These are phyloP conservation scores for Phlebiopsis flavidoalba DNA, from an alignment of 768 basidiomycete species.

Conservation along the genomic window DNA sequence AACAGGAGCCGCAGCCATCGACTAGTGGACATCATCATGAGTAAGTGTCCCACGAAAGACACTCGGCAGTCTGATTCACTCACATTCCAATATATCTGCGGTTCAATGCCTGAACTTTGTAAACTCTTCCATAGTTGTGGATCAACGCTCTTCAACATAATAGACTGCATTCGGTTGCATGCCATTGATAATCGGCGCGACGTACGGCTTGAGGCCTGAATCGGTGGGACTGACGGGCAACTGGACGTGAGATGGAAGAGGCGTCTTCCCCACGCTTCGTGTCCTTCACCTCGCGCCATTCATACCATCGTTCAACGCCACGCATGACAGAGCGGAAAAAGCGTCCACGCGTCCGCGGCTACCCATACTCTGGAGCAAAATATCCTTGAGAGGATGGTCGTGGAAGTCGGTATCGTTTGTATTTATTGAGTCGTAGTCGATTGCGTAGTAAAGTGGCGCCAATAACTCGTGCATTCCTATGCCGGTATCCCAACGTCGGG, in stretches of 20 bases:
- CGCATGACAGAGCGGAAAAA: conserved; percentile 83
- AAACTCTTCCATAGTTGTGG: conserved; percentile 72
- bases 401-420: conserved; percentile 26
- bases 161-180: conserved; percentile 76
- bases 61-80: conserved; percentile 23
- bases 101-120: conserved; percentile 81
- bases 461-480: conserved; percentile 99
- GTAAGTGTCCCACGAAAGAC: background rate
- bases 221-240: conserved; percentile 39
- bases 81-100: conserved; percentile 96
- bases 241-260: conserved; percentile 41
- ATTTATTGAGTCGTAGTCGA: conserved; percentile 75
- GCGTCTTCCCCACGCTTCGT: conserved; percentile 19
- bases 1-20: conserved; percentile 94
- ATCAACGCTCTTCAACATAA: conserved; percentile 70
- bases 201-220: conserved; percentile 55
- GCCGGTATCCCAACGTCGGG: conserved; percentile 87
- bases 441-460: conserved; percentile 78
- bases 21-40: conserved; percentile 32
- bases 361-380: conserved; percentile 67
- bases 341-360: conserved; percentile 81
- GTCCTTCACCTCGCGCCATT: conserved; percentile 32
- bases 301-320: conserved; percentile 69
- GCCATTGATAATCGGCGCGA: conserved; percentile 82
- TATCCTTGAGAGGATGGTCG: conserved; percentile 42